Evolutionary conservation across 225 moss, liverwort and hornwort species (phyloP).

Genomic region (Neckera pumila): DNA sequence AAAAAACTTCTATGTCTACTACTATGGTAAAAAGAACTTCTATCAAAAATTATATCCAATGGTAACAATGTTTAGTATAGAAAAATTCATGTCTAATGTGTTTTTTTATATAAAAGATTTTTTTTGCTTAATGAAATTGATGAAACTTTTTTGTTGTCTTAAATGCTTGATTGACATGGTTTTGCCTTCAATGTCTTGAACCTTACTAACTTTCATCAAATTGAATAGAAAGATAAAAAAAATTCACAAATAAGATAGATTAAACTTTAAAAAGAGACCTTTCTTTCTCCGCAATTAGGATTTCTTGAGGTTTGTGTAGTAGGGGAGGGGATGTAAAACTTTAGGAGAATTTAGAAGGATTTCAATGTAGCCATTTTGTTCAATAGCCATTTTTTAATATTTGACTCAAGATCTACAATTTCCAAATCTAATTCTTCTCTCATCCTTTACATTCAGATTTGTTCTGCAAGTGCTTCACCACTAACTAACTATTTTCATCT

Average conservation of each 20-base stretch:
- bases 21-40: neutral
- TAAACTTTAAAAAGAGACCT: too few relatives aligned
- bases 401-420: neutral
- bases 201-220: neutral
- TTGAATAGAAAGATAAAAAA: neutral
- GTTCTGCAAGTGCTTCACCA: accelerated
- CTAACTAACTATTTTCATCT: accelerated
- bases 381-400: neutral
- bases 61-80: neutral
- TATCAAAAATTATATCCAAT: neutral
- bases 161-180: accelerated
- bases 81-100: neutral
- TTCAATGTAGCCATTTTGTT: neutral
- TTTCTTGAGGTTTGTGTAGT: neutral
- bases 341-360: neutral
- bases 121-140: neutral
- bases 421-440: neutral
- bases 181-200: neutral
- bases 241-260: neutral
- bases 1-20: neutral
- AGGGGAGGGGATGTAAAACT: too few relatives aligned
- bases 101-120: accelerated
- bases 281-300: accelerated
- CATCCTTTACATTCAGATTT: neutral
- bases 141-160: neutral